Evolutionary conservation across 2,329 filamentous ascomycete genomes (phyloP), one percentile per base, ranked within the genome.

Genomic region (Salinomyces thailandicus): DNA sequence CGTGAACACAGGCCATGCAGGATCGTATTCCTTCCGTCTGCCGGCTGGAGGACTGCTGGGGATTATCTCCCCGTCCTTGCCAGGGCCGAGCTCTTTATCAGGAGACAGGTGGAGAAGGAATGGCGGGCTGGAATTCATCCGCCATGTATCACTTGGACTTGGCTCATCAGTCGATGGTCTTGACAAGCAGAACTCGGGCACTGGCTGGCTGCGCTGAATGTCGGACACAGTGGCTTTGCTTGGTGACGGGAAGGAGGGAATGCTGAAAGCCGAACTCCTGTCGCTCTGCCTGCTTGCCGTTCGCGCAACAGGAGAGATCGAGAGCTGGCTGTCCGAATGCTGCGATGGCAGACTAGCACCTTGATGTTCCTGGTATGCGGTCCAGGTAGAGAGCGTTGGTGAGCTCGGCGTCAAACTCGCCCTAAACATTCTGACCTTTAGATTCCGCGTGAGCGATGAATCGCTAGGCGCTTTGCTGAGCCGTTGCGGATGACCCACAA

Each of bases 381-480:
- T 50, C 53, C 45, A 63, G 28, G 17, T 47, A 3, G 60, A 59
- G 5, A 65, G 40, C 1, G 55, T 59, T 0, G 63, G 58, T 11
- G 63, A 66, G 35, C 53, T 62, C 0, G 59, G 50, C 3, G 60
- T 65, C 28, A 66, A 41, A 0, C 61, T 62, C 22, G 61, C 59
- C 27, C 55, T 49, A 13, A 62, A 54, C 42, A 35, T 56, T 45
- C 38, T 61, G 33, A 48, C 54, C 47, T 45, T 43, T 4, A 64
- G 39, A 19, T 61, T 55, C 2, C 61, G 57, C 3, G 51, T 53
- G 42, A 63, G 61, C 0, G 49, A 52, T 0, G 33, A 36, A 51
- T 56, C 29, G 49, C 58, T 18, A 39, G 44, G 17, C 48, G 38
- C 44, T 18, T 40, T 26, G 28, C 27, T 27, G 5, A 33, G 17